Conservation (phyloP, 805 yeast species). For the Saccharomyces jurei region DNA sequence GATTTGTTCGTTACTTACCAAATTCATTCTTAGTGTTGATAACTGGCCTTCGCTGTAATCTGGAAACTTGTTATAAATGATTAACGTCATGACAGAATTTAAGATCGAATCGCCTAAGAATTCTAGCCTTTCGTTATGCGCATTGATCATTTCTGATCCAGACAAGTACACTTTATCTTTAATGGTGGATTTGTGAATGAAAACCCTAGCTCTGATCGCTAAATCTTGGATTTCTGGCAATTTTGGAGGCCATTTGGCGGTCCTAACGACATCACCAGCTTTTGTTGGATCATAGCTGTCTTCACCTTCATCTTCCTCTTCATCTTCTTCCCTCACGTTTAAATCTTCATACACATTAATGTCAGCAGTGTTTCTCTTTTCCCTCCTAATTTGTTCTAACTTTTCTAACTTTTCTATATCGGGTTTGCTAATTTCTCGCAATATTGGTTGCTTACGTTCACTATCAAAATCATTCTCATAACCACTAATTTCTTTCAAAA, state of each 20-base stretch:
- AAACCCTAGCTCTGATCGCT: constrained; percentile 57
- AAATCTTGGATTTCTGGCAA: constrained; percentile 61
- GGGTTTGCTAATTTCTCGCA: constrained; percentile 11
- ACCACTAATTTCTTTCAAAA: constrained; percentile 48
- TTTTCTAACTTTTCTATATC: constrained; percentile 14
- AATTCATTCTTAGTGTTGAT: constrained; percentile 56
- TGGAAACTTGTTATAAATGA: constrained; percentile 61
- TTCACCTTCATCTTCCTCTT: constrained; percentile 26
- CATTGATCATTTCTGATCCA: constrained; percentile 47
- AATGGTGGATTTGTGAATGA: constrained; percentile 70
- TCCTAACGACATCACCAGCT: constrained; percentile 5
- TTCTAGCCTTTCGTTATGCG: constrained; percentile 82
- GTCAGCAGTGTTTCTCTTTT: constrained; percentile 1
- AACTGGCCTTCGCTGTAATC: constrained; percentile 72
- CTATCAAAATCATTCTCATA: constrained; percentile 29
- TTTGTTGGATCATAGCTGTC: constrained; percentile 19
- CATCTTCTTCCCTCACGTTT: constrained; percentile 23
- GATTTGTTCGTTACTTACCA: constrained; percentile 68
- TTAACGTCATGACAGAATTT: constrained; percentile 60
- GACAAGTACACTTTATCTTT: constrained; percentile 49
- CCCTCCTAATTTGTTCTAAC: constrained; percentile 3
- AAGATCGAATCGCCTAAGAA: constrained; percentile 85
- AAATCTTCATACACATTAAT: constrained; percentile 2
- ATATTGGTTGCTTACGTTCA: constrained; percentile 11
- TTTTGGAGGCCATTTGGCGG: constrained; percentile 48